These are phyloP conservation scores for Umbilicaria muhlenbergii DNA, from an alignment of 495 filamentous ascomycete genomes.

Conservation along the genomic window DNA sequence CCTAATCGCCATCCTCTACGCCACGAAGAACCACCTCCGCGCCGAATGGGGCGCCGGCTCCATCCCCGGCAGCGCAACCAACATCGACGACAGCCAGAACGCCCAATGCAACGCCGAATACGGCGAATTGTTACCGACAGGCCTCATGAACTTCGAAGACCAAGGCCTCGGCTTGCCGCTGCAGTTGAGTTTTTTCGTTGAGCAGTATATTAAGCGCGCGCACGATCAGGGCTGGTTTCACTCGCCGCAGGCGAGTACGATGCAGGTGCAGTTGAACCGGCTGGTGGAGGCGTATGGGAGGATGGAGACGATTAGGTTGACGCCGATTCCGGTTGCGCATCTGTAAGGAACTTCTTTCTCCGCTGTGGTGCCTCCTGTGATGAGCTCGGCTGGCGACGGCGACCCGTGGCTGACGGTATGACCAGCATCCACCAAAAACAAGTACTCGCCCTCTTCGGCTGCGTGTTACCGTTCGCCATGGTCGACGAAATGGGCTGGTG, in stretches of 20 bases:
- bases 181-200: conserved; percentile 52
- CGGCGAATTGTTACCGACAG: conserved; percentile 40
- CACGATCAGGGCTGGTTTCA: conserved; percentile 43
- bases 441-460: conserved; percentile 54
- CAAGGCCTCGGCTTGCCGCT: conserved; percentile 49
- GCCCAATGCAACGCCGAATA: conserved; percentile 42
- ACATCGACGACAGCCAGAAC: conserved; percentile 7
- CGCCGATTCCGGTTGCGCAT: conserved; percentile 61
- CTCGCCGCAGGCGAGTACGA: conserved; percentile 42
- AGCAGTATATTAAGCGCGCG: conserved; percentile 49
- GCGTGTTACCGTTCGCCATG: conserved; percentile 60
- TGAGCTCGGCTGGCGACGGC: too few relatives aligned
- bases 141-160: conserved; percentile 43
- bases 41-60: conserved; percentile 53
- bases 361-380: not conserved
- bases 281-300: conserved; percentile 49
- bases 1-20: conserved; percentile 57
- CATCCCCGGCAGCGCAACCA: conserved; percentile 26
- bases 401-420: not conserved
- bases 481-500: conserved; percentile 62
- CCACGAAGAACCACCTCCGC: conserved; percentile 59
- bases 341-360: conserved; percentile 32
- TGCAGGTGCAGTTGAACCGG: conserved; percentile 46
- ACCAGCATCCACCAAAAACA: conserved; percentile 58
- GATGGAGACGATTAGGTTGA: conserved; percentile 62